These are phyloP conservation scores for Chytridium lagenaria DNA, from an alignment of 371 early-diverging fungal genomes.

Conservation along the genomic window DNA sequence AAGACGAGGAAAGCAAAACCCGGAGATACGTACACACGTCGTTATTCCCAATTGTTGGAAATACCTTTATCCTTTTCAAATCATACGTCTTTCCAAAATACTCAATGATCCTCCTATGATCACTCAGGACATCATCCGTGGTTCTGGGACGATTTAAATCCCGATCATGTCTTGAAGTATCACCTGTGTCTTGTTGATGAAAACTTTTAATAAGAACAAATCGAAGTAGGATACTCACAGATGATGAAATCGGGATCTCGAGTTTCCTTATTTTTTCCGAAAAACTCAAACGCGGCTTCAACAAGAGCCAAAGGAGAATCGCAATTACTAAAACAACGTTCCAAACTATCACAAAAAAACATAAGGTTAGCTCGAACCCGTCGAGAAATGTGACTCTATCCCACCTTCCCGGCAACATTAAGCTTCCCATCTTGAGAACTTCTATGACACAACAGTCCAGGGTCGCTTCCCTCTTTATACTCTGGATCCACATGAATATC, in stretches of 20 bases:
- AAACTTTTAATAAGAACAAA: background rate
- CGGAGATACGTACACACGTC: conserved; percentile 57
- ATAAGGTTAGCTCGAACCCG: background rate
- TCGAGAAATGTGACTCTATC: background rate
- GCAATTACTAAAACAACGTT: conserved; percentile 66
- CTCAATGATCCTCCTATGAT: conserved; percentile 54
- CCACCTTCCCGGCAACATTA: conserved; percentile 44
- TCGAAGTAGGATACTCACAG: conserved; percentile 25
- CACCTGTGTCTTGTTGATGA: conserved; percentile 64
- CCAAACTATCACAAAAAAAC: conserved; percentile 58
- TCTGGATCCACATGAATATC: conserved; percentile 36
- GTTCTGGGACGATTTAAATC: conserved; percentile 69
- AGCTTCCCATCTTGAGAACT: background rate
- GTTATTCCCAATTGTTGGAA: conserved; percentile 75
- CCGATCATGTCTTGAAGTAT: conserved; percentile 70
- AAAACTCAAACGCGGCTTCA: conserved; percentile 72
- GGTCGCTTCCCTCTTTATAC: conserved; percentile 30
- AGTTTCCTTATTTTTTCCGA: conserved; percentile 55
- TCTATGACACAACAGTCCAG: conserved; percentile 24
- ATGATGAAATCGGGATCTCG: conserved; percentile 73
- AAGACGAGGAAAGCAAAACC: background rate
- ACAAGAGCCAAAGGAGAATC: conserved; percentile 72
- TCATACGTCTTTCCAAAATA: conserved; percentile 41
- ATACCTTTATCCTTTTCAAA: conserved; percentile 34
- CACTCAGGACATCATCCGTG: conserved; percentile 60